A percentile compares a stretch with the other conserved stretches of the same genome.
Conservation (phyloP, 768 basidiomycete species). For the Mycena olivaceomarginata region DNA sequence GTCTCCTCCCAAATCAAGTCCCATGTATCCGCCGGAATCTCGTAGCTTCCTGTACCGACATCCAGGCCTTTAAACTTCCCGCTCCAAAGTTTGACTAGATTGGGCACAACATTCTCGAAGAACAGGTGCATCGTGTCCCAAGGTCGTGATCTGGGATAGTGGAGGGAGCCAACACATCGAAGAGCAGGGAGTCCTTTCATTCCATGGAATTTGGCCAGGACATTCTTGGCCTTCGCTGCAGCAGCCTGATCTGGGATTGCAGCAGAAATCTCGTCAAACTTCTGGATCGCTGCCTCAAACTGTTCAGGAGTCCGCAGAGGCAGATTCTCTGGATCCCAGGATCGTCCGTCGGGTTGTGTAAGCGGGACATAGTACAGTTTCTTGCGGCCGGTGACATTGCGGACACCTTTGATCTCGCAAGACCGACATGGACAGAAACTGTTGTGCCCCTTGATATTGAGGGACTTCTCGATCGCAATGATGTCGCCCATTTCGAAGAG, state of each 20-base stretch:
- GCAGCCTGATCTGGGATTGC: background rate
- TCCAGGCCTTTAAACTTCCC: constrained; percentile 63
- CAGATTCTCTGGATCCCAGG: background rate
- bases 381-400: background rate
- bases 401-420: background rate
- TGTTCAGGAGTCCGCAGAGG: background rate
- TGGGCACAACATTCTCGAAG: constrained; percentile 59
- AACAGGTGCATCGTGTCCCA: constrained; percentile 69
- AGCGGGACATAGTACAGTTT: background rate
- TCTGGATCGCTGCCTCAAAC: background rate
- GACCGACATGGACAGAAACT: background rate
- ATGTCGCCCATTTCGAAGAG: background rate
- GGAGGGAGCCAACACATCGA: constrained; percentile 48
- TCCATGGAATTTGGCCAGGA: constrained; percentile 41
- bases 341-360: background rate
- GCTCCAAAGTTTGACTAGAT: constrained; percentile 52
- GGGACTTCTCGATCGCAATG: background rate
- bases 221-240: background rate
- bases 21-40: constrained; percentile 53
- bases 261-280: background rate
- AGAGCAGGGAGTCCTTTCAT: constrained; percentile 55
- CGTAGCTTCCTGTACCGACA: constrained; percentile 50
- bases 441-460: background rate
- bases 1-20: constrained; percentile 59
- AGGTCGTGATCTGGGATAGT: constrained; percentile 55